Evolutionary conservation across 768 basidiomycete genomes (phyloP), one percentile per base, ranked within the genome.

Genomic region (Cystobasidium onofrii): DNA sequence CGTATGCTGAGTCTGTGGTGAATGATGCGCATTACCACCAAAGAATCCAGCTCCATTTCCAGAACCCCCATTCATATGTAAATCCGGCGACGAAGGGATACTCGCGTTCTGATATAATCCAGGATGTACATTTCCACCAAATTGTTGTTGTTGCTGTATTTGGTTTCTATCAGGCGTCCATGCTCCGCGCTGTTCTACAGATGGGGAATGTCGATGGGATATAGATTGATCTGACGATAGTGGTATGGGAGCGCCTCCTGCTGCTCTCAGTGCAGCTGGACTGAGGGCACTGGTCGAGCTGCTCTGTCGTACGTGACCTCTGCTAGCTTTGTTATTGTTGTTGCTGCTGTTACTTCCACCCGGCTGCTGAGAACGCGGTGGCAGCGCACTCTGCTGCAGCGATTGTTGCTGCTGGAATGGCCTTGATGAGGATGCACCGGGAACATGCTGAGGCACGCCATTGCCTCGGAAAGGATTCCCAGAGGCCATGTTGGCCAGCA

Each of bases 171-270:
- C 33, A 29, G 57, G 57, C 31, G 57, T 34, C 33, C 29, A 27
- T 60, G 57, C 57, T 60, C 29, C 57, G 46, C 33, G 57, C 31
- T 60, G 57, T 29, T 60, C 57, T 34, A 34, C 31, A 60, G 57
- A 60, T 29, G 57, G 29, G 20, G 57, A 60, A 60, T 60, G 57
- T 60, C 57, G 25, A 29, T 60, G 57, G 6, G 27, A 60, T 4
- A 60, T 60, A 29, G 33, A 34, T 60, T 60, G 57, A 27, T 60
- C 57, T 20, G 57, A 12, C 20, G 57, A 60, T 13, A 15, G 15
- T 29, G 57, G 57, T 25, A 60, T 27, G 7, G 33, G 33, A 29
- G 57, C 25, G 15, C 25, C 33, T 29, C 57, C 57, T 6, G 29
- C 57, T 27, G 57, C 57, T 60, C 57, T 60, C 3, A 60, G 27